Evolutionary conservation across 2,329 filamentous ascomycete species (phyloP), one percentile per base, ranked within the genome.

Genomic region (Colletotrichum brevisporum): DNA sequence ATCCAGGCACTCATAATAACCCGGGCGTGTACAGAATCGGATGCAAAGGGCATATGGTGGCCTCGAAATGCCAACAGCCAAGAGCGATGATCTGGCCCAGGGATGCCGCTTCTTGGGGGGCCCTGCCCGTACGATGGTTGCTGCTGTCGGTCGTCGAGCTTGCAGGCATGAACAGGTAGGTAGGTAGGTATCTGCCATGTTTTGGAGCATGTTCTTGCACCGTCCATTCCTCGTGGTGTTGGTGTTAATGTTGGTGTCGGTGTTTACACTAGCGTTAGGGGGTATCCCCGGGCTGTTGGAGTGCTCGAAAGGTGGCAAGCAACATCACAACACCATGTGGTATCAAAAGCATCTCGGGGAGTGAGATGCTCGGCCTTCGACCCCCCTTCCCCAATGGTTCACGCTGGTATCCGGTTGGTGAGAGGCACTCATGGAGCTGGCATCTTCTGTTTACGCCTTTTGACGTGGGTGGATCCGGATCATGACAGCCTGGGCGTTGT

Each of bases 361-460:
- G 18, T 24, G 31, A 6, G 8, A 43, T 24, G 45, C 26, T 62
- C 50, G 21, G n/a, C 18, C 21, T 24, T 24, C 21, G 21, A 3
- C 21, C 21, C 16, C 6, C n/a, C 6, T 48, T 51, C 60, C 66
- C 67, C 55, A 57, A 62, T 21, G 56, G 67, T 69, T 69, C 66
- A 52, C 43, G 66, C 55, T 61, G 51, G 51, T 61, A 69, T 45
- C 67, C 67, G 61, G 55, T 26, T 2, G 21, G 50, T 43, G 47
- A 36, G 27, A 39, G 26, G 52, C 27, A 50, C 21, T 21, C 45
- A 5, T 47, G 45, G 18, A 47, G n/a, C 21, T 21, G 47, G 21
- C n/a, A 13, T 26, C 4, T n/a, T 50, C 21, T 13, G 47, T 50
- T 50, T 50, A 50, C 47, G 31, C 31, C 31, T 36, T 8, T 24